Conservation (phyloP, 2,329 filamentous ascomycete species). For the Alternaria sp. region DNA sequence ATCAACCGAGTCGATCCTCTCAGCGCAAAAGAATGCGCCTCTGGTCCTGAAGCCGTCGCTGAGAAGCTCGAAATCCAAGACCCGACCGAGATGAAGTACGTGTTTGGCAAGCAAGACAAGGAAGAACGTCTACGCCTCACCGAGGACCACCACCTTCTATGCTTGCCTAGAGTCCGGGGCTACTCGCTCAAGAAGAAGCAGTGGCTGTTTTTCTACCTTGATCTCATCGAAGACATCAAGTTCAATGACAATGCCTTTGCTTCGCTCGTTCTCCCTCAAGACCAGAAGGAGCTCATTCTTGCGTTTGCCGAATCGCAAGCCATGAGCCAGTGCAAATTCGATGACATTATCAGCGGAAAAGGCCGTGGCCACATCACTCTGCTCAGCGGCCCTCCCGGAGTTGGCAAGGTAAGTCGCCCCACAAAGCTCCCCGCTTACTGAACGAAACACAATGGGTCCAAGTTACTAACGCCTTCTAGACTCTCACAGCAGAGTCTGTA, state of each 20-base stretch:
- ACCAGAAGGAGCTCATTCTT: constrained; percentile 71
- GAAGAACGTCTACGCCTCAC: constrained; percentile 63
- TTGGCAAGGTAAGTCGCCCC: constrained; percentile 65
- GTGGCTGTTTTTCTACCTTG: constrained; percentile 86
- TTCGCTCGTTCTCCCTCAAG: constrained; percentile 73
- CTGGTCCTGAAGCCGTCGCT: background rate
- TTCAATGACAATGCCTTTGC: constrained; percentile 85
- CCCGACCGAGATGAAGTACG: constrained; percentile 15
- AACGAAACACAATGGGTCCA: background rate
- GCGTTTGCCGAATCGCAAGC: constrained; percentile 83
- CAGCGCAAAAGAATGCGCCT: constrained; percentile 24
- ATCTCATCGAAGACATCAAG: constrained; percentile 75
- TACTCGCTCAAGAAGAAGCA: constrained; percentile 87
- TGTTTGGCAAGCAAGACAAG: constrained; percentile 39
- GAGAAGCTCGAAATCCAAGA: constrained; percentile 13
- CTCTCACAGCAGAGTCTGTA: constrained; percentile 83
- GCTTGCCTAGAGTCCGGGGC: constrained; percentile 80
- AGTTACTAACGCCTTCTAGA: constrained; percentile 46
- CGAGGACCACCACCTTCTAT: constrained; percentile 80
- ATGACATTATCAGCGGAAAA: constrained; percentile 73
- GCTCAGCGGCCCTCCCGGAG: constrained; percentile 82
- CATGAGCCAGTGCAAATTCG: constrained; percentile 76
- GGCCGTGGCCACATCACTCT: constrained; percentile 82
- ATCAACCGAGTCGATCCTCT: constrained; percentile 20
- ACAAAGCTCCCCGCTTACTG: background rate